These are phyloP conservation scores for Pythium sukuiense DNA, from an alignment of 352 stramenopile genomes.

Conservation along the genomic window DNA sequence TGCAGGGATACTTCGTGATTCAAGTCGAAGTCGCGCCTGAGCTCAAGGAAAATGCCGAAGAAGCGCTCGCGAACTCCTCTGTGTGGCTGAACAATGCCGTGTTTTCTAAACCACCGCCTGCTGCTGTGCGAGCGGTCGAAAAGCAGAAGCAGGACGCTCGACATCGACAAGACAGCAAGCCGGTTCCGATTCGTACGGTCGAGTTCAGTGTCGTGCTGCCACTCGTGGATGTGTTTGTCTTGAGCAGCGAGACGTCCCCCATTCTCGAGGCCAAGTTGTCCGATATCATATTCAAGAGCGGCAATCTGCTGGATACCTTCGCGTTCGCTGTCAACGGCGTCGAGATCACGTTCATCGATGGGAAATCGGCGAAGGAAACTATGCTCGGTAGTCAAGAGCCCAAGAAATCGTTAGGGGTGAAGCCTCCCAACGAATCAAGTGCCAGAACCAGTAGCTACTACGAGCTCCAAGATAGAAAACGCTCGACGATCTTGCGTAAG, in stretches of 20 bases:
- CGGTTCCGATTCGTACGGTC: constrained; percentile 29
- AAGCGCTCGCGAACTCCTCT: constrained; percentile 48
- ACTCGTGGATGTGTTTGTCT: constrained; percentile 61
- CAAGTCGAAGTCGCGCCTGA: constrained; percentile 47
- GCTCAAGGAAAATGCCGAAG: constrained; percentile 54
- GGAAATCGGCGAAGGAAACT: constrained; percentile 4
- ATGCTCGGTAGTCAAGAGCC: not conserved
- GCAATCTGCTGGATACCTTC: constrained; percentile 51
- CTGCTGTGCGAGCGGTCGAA: constrained; percentile 17
- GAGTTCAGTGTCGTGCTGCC: constrained; percentile 60
- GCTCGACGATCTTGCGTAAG: constrained; percentile 59
- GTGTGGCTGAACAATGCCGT: constrained; percentile 56
- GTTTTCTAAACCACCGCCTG: constrained; percentile 32
- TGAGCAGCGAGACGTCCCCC: constrained; percentile 61
- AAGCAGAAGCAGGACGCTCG: constrained; percentile 17
- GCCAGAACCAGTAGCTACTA: constrained; percentile 32
- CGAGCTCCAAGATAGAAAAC: constrained; percentile 42
- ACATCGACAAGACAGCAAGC: constrained; percentile 14
- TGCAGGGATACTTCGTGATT: constrained; percentile 64
- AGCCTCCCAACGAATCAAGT: constrained; percentile 1
- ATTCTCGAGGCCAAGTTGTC: constrained; percentile 62
- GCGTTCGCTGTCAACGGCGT: constrained; percentile 55
- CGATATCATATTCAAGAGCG: constrained; percentile 54
- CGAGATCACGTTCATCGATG: constrained; percentile 65
- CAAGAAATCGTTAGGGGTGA: not conserved